These are phyloP conservation scores for Apiotrichum gamsii DNA, from an alignment of 1,284 basidiomycete species.

Conservation along the genomic window DNA sequence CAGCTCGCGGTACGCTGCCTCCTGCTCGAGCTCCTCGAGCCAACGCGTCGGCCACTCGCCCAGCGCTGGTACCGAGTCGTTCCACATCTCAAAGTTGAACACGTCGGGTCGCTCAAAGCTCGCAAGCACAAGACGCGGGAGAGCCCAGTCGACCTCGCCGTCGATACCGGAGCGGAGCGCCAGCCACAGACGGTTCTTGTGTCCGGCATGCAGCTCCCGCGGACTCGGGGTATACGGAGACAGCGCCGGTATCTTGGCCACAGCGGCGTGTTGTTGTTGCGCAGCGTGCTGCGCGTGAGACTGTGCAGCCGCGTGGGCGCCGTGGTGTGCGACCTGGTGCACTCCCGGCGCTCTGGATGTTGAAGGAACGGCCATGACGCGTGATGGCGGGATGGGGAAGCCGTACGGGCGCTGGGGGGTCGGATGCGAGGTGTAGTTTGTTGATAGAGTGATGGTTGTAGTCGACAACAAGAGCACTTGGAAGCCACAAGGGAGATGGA, in stretches of 20 bases:
- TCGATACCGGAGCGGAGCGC: conserved; percentile 31
- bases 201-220: conserved; percentile 25
- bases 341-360: conserved; percentile 12
- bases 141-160: conserved; percentile 40
- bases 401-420: background rate
- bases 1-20: conserved; percentile 17
- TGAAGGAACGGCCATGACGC: conserved; percentile 15
- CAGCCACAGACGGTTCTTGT: conserved; percentile 35
- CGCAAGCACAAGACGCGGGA: conserved; percentile 37
- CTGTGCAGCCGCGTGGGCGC: background rate
- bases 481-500: background rate
- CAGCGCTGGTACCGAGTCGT: conserved; percentile 29
- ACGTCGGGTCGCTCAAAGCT: conserved; percentile 30
- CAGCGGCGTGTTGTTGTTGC: background rate
- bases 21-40: conserved; percentile 33
- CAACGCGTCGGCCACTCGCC: conserved; percentile 32
- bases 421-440: background rate
- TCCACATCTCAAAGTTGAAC: conserved; percentile 32
- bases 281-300: background rate
- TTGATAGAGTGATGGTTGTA: too few relatives aligned
- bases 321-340: background rate
- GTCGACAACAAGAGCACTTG: too few relatives aligned
- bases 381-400: conserved; percentile 1
- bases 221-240: conserved; percentile 24
- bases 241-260: conserved; percentile 8